Evolutionary conservation across 768 basidiomycete genomes (phyloP), one percentile per base, ranked within the genome.

Genomic region (Amanita subjunquillea): DNA sequence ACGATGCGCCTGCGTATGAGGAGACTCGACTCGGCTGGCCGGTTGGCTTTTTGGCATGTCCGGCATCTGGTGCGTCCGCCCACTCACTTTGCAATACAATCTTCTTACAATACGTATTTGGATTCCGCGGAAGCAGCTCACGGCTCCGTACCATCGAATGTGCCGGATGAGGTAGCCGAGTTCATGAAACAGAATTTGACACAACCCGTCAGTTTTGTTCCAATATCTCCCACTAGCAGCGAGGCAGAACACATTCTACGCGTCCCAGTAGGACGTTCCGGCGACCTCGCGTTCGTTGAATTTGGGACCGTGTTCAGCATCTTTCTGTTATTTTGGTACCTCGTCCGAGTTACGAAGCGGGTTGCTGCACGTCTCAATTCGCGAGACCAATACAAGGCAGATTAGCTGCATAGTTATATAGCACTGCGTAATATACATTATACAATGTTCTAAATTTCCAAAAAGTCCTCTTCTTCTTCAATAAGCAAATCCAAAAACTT

Each of bases 391-490:
- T 5, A 4, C 34, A 34, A 34, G 34, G 4, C 32, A 32, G 32
- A 32, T 32, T 32, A 34, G 22, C 17, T n/a, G 32, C 17, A 9
- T 6, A 34, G 17, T 17, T 17, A 32, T 32, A 22, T 48, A 36
- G 2, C 6, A 36, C 17, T 40, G 29, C 17, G 76, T 32, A 32
- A 32, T 32, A 32, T 12, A n/a, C n/a, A n/a, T n/a, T n/a, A n/a
- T n/a, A 32, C 23, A 30, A 30, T 32, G 32, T 32, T 32, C 32
- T 32, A 32, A 12, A 32, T 60, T 3, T 72, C 71, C 53, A 91
- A 64, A 62, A 91, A 91, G 53, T 90, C 87, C 0, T 73, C 71
- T 50, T 91, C 88, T 48, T 91, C 87, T 25, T 88, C 85, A 9
- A 80, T 69, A 9, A 88, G 62, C n/a, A 76, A 57, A 48, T 87